Base-by-base conservation (phyloP, 2,329 filamentous ascomycete species). In the Trichoderma sp. region DNA sequence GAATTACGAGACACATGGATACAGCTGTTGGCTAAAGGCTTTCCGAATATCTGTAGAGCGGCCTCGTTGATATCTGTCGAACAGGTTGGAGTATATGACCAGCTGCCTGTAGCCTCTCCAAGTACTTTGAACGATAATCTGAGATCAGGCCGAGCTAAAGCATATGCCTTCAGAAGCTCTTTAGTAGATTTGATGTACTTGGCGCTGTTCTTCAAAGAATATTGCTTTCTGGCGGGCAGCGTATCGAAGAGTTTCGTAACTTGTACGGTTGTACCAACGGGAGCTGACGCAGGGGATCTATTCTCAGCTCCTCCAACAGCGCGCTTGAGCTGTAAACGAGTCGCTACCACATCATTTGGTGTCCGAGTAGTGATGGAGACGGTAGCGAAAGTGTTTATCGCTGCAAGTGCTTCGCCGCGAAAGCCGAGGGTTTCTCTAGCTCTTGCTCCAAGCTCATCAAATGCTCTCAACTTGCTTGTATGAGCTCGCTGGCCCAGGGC, bases 381-480 rank as follows among this genome's bases (percentile, higher is more conserved):
- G 4, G 83, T 82, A 47, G 87, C 88, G 69, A 92, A 76, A 53
- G 86, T 83, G 70, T 87, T 89, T 70, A 85, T 84, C 76, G 88
- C 89, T 49, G 91, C 90, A 70, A 95, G 80, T 19, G 91, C 91
- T 75, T 93, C 88, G 24, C 92, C 92, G 43, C 92, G 87, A 75
- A 94, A 95, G 2, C 92, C 92, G n/a, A 94, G 83, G 37, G 85
- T 89, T 55, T 80, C 82, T 1, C 86, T 85, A 8, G 86, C 88
- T 24, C 89, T 79, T 1, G 75, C 77, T 62, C 80, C 82, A 47
- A 94, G 80, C 61, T 94, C 90, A 0, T 87, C 83, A 69, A 91
- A 87, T n/a, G 81, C 81, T 60, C 80, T 81, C 55, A 94, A 83
- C 79, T 94, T 95, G 82, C 91, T 94, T 1, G 92, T 94, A 74